Conservation (phyloP, 495 filamentous ascomycete genomes). For the Halenospora varia region DNA sequence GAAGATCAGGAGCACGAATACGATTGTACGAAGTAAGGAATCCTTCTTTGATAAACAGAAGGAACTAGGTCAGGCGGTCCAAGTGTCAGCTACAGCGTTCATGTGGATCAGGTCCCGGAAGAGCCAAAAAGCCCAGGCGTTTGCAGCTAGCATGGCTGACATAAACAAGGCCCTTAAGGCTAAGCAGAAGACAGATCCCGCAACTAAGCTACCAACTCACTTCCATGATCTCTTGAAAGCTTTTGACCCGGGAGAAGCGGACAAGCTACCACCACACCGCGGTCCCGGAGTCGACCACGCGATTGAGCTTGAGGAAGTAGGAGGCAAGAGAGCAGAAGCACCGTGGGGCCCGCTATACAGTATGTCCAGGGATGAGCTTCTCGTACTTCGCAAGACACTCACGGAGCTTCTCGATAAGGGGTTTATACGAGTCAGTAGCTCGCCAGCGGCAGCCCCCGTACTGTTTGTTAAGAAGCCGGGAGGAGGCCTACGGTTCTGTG, state of each 20-base stretch:
- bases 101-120: background rate
- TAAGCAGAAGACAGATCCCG: slow-evolving; percentile 6
- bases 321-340: slow-evolving; percentile 3
- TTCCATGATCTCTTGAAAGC: background rate
- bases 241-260: slow-evolving; percentile 8
- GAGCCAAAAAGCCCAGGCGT: background rate
- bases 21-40: no score
- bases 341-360: slow-evolving; percentile 17
- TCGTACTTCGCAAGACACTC: slow-evolving; percentile 24
- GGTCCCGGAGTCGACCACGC: background rate
- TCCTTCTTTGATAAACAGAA: no score
- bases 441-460: slow-evolving; percentile 13
- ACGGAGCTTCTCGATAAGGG: slow-evolving; percentile 20
- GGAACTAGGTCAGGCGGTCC: background rate
- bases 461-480: slow-evolving; percentile 20
- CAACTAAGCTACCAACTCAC: slow-evolving; percentile 1
- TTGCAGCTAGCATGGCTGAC: slow-evolving; percentile 4
- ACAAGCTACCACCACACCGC: slow-evolving; percentile 6
- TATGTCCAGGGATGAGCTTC: slow-evolving; percentile 12
- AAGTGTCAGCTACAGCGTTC: background rate
- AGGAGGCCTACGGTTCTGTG: slow-evolving; percentile 19
- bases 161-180: slow-evolving; percentile 12
- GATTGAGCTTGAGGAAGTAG: slow-evolving; percentile 21
- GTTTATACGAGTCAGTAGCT: slow-evolving; percentile 24
- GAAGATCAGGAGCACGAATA: no score